A percentile compares a stretch with the other conserved stretches of the same genome.
These are phyloP conservation scores for Panicum hallii DNA, from an alignment of 202 grass and related monocot species.

Conservation along the genomic window DNA sequence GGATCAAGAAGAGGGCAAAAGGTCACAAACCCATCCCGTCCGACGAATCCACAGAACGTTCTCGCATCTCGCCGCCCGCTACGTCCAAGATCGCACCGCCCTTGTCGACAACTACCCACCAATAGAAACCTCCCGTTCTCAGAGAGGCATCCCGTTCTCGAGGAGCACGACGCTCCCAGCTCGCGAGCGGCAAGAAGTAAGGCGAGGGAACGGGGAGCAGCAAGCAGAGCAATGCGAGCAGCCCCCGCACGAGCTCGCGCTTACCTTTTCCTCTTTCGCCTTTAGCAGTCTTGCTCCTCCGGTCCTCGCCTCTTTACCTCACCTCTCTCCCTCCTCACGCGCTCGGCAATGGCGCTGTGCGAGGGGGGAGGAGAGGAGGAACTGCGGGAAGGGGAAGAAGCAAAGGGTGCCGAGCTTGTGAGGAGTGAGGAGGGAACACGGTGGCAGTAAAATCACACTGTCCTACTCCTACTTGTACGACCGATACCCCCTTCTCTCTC, in stretches of 20 bases:
- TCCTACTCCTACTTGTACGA: conserved; percentile 43
- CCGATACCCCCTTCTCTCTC: conserved; percentile 32
- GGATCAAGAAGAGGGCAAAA: conserved; percentile 7
- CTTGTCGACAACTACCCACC: background rate
- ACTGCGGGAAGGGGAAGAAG: background rate
- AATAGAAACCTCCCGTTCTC: conserved; percentile 8
- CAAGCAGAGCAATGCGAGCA: conserved; percentile 34
- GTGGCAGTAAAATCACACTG: conserved; percentile 54
- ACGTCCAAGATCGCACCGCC: background rate
- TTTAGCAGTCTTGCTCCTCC: conserved; percentile 7
- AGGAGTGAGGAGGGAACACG: conserved; percentile 17
- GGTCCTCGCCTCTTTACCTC: background rate
- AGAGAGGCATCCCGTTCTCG: background rate
- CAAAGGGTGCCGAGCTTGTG: background rate
- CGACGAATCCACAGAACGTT: background rate
- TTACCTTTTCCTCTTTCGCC: conserved; percentile 36
- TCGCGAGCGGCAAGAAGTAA: conserved; percentile 43
- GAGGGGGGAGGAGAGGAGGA: background rate
- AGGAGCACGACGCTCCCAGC: background rate
- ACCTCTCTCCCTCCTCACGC: background rate
- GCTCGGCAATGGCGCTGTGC: conserved; percentile 11
- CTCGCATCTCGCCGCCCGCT: background rate
- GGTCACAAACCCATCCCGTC: conserved; percentile 31
- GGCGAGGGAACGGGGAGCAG: conserved; percentile 2
- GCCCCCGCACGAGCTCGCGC: conserved; percentile 29